Conservation (phyloP, 257 asterid species). For the Solanum lycopersicoides region DNA sequence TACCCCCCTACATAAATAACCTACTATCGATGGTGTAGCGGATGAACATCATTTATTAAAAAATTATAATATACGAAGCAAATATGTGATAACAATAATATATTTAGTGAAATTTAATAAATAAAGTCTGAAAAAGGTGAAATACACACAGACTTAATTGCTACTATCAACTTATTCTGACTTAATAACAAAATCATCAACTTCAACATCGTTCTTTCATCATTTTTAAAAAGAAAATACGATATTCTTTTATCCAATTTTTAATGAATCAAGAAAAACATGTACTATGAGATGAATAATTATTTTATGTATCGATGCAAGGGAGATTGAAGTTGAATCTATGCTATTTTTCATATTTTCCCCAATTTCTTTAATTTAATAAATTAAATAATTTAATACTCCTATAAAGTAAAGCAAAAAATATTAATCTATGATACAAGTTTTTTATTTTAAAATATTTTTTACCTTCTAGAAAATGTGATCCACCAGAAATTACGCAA, state of each 20-base stretch:
- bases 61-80: neutral
- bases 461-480: neutral
- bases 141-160: neutral
- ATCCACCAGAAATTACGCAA: neutral
- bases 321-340: neutral
- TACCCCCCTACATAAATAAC: neutral
- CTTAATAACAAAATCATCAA: neutral
- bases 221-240: neutral
- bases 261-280: neutral
- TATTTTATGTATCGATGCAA: neutral
- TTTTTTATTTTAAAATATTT: neutral
- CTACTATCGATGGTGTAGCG: neutral
- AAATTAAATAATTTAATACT: neutral
- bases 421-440: neutral
- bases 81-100: neutral
- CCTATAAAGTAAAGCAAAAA: neutral
- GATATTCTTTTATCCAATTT: neutral
- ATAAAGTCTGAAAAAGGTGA: too few species aligned
- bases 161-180: neutral
- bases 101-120: too few species aligned
- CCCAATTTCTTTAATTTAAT: neutral
- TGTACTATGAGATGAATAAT: neutral
- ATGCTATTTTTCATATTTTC: neutral
- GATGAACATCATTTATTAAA: neutral
- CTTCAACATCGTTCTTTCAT: neutral